Evolutionary conservation across 257 asterid species (phyloP).

Genomic region (Nicotiana undulata): DNA sequence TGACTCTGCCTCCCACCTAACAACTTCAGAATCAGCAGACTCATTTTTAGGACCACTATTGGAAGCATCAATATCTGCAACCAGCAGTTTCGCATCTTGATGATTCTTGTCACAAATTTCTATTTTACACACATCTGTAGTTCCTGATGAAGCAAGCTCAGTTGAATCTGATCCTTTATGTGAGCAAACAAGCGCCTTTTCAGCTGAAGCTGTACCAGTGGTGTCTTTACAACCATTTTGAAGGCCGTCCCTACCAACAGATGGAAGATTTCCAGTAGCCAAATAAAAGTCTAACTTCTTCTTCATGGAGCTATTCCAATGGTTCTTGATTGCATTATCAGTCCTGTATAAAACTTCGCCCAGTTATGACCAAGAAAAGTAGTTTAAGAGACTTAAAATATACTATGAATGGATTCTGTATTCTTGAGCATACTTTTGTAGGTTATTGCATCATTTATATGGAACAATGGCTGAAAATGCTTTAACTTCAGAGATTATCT

Average conservation of each 20-base stretch:
- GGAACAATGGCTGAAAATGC: background rate
- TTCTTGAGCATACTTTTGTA: background rate
- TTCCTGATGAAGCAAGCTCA: constrained; percentile 38
- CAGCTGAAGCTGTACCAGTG: constrained; percentile 25
- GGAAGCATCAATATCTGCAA: constrained; percentile 23
- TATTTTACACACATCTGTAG: constrained; percentile 26
- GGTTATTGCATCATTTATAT: background rate
- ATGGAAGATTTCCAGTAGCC: constrained; percentile 87
- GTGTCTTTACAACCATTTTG: constrained; percentile 37
- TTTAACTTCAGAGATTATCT: background rate
- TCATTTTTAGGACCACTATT: constrained; percentile 24
- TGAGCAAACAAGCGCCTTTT: constrained; percentile 24
- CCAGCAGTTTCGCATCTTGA: constrained; percentile 19
- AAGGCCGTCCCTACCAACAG: constrained; percentile 40
- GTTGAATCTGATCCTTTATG: constrained; percentile 32
- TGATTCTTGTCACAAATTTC: constrained; percentile 36
- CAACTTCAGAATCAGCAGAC: constrained; percentile 29
- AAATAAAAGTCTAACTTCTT: constrained; percentile 78
- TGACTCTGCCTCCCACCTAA: constrained; percentile 24
- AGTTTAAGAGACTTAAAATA: background rate
- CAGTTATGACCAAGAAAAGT: background rate
- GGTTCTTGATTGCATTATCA: constrained; percentile 96
- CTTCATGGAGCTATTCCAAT: constrained; percentile 97
- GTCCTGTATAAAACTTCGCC: constrained; percentile 52
- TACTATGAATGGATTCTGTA: background rate